Percentiles rank a stretch among this genome's conserved stretches.
phyloP scores from a whole-genome alignment of 106 monocot species.

The Posidonia australis region DNA sequence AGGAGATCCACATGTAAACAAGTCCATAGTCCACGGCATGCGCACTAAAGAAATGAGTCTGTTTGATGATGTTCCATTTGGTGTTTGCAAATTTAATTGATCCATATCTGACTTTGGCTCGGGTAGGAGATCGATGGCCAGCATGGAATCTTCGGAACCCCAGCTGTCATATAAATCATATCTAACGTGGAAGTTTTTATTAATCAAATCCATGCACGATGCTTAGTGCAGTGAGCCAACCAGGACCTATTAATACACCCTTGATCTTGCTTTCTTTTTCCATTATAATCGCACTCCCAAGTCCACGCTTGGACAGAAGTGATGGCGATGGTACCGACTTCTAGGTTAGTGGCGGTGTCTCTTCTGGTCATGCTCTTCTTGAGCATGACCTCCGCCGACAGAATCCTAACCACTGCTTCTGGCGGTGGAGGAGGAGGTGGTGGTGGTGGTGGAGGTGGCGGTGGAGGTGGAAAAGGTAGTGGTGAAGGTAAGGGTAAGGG shows the following conservation, averaged over 20 bases:
- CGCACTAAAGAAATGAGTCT: too few relatives aligned
- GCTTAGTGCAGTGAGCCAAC: conserved; percentile 1
- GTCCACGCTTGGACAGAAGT: background rate
- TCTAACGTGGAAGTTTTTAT: conserved; percentile 1
- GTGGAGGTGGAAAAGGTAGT: conserved; percentile 9
- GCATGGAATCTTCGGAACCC: conserved; percentile 5
- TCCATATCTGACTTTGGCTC: background rate
- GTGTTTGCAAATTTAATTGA: background rate
- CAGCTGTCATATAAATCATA: background rate
- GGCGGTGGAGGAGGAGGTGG: background rate
- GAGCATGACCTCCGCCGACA: conserved; percentile 9
- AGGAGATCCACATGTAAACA: background rate
- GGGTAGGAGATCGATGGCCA: background rate
- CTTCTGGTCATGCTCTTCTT: conserved; percentile 9
- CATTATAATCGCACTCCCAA: background rate
- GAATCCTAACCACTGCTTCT: background rate
- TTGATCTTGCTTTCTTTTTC: background rate
- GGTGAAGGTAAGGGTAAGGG: background rate
- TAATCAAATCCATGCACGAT: conserved; percentile 16
- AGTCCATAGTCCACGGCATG: background rate
- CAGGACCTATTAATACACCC: background rate
- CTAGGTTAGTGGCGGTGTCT: conserved; percentile 2
- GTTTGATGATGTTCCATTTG: background rate
- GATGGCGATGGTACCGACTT: background rate
- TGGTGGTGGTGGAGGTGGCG: conserved; percentile 1